phyloP scores from a whole-genome alignment of 805 yeast genomes.

The Teunomyces cretensis region DNA sequence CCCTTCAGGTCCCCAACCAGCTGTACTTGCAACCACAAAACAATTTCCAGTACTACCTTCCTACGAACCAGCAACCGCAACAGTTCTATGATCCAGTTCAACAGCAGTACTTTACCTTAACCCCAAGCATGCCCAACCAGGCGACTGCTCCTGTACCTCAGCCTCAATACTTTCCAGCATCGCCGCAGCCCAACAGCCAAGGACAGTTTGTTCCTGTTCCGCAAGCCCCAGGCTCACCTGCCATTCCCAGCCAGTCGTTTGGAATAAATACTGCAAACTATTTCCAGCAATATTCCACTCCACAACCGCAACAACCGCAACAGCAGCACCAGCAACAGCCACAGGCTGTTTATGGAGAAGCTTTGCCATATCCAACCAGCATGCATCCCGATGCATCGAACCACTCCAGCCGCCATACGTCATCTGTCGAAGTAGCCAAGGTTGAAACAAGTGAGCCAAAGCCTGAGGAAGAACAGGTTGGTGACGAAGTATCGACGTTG shows the following conservation, averaged over 20 bases:
- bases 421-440: background rate
- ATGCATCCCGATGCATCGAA: slow-evolving; percentile 10
- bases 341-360: slow-evolving; percentile 9
- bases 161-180: slow-evolving; percentile 39
- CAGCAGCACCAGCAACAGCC: background rate
- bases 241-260: slow-evolving; percentile 9
- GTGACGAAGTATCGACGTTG: slow-evolving; percentile 14
- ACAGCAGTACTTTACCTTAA: slow-evolving; percentile 42
- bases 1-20: slow-evolving; percentile 5
- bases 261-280: slow-evolving; percentile 16
- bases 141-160: slow-evolving; percentile 22
- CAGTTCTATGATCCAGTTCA: slow-evolving; percentile 45
- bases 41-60: slow-evolving; percentile 14
- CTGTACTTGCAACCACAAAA: slow-evolving; percentile 7
- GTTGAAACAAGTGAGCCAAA: background rate
- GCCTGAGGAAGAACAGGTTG: background rate
- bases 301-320: slow-evolving; percentile 4
- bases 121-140: slow-evolving; percentile 32
- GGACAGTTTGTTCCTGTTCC: slow-evolving; percentile 10
- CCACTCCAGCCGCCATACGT: slow-evolving; percentile 1
- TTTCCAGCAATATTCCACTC: slow-evolving; percentile 16
- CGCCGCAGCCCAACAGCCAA: slow-evolving; percentile 24
- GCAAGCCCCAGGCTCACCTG: slow-evolving; percentile 6
- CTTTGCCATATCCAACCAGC: slow-evolving; percentile 17
- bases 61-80: slow-evolving; percentile 31